Conservation (phyloP, 2,329 filamentous ascomycete genomes). For the Claviceps sp. region DNA sequence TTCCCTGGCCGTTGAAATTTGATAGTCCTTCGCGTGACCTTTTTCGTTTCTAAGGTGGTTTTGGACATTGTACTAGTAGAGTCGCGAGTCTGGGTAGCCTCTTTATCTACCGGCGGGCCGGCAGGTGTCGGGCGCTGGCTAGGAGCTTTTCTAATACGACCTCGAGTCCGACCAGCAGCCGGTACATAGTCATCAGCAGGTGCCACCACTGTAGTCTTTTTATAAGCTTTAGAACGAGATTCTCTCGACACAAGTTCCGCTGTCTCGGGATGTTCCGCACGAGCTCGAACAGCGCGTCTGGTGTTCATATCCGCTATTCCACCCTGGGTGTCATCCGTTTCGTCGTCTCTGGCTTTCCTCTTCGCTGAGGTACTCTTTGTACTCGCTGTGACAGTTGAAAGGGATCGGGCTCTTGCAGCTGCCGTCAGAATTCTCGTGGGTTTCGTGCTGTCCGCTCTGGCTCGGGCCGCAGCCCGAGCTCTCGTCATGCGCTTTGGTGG, state of each 20-base stretch:
- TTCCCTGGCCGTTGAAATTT: slow-evolving; percentile 53
- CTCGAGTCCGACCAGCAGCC: slow-evolving; percentile 18
- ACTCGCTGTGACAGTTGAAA: slow-evolving; percentile 16
- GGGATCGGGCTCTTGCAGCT: slow-evolving; percentile 32
- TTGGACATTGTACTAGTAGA: slow-evolving; percentile 15
- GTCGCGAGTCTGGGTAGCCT: slow-evolving; percentile 16
- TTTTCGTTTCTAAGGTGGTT: slow-evolving; percentile 23
- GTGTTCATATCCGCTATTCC: slow-evolving; percentile 16
- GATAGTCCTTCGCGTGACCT: slow-evolving; percentile 44
- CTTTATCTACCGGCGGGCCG: slow-evolving; percentile 18
- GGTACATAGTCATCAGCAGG: slow-evolving; percentile 11
- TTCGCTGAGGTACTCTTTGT: slow-evolving; percentile 23
- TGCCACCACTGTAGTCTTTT: slow-evolving; percentile 14
- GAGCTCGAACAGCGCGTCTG: slow-evolving; percentile 27
- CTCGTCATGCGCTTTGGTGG: slow-evolving; percentile 48
- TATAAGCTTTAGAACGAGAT: slow-evolving; percentile 14
- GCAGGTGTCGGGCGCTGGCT: slow-evolving; percentile 12
- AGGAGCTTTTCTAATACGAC: slow-evolving; percentile 29
- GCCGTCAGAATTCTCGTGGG: slow-evolving; percentile 34
- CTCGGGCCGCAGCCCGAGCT: slow-evolving; percentile 30
- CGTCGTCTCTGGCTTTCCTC: slow-evolving; percentile 42
- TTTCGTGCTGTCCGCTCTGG: slow-evolving; percentile 23
- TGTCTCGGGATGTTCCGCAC: slow-evolving; percentile 20
- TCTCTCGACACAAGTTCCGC: slow-evolving; percentile 1
- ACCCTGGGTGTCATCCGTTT: slow-evolving; percentile 33